Conservation (phyloP, 345 rosid genomes). For the Lepidium africanum region DNA sequence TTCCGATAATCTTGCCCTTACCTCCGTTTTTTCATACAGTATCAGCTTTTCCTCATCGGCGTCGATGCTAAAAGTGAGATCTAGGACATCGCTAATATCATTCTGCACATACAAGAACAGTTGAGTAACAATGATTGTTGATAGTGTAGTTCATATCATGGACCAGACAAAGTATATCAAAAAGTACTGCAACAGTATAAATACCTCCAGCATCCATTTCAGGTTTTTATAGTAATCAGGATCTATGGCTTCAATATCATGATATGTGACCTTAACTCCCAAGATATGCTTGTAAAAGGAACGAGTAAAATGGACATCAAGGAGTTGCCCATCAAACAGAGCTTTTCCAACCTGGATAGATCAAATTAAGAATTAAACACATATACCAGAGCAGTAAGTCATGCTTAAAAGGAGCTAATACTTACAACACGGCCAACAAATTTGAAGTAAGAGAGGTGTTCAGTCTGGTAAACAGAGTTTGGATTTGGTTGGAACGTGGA, state of each 20-base stretch:
- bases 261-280: slow-evolving; percentile 86
- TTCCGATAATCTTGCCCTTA: no score
- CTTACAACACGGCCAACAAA: slow-evolving; percentile 97
- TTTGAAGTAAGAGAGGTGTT: slow-evolving; percentile 96
- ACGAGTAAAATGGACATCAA: slow-evolving; percentile 96
- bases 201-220: slow-evolving; percentile 99
- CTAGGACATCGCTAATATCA: slow-evolving; percentile 71
- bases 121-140: not conserved
- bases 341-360: slow-evolving; percentile 88
- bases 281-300: slow-evolving; percentile 96
- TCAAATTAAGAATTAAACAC: slow-evolving; percentile 4
- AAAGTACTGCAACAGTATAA: not conserved
- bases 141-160: not conserved
- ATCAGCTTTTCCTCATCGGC: slow-evolving; percentile 96
- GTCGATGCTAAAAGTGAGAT: slow-evolving; percentile 91
- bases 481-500: slow-evolving; percentile 98
- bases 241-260: slow-evolving; percentile 96
- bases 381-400: not conserved
- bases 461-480: slow-evolving; percentile 93
- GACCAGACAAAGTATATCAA: not conserved
- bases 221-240: slow-evolving; percentile 80
- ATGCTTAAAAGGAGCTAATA: not conserved
- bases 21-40: slow-evolving; percentile 76
- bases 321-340: slow-evolving; percentile 84
- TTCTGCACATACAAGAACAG: slow-evolving; percentile 43